Percentiles rank a stretch among this genome's conserved stretches.
Conservation (phyloP, 352 stramenopile genomes). For the Globisporangium ultimum region DNA sequence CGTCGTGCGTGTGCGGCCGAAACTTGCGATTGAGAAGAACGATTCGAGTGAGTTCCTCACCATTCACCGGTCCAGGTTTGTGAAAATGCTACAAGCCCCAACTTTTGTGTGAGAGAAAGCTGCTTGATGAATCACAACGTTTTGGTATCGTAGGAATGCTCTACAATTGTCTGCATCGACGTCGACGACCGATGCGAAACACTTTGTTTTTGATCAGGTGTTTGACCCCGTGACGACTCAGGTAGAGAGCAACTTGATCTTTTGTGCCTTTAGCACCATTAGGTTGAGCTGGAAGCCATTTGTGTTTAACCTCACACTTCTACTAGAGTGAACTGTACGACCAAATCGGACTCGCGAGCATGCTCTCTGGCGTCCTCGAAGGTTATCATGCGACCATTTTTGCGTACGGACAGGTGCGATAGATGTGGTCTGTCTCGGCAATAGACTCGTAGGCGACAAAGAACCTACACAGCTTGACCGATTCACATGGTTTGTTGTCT, state of each 20-base stretch:
- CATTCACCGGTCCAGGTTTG: constrained; percentile 21
- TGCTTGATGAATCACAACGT: no score
- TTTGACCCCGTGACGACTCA: constrained; percentile 34
- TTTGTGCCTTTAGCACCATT: no score
- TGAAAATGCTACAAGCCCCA: no score
- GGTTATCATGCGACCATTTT: constrained; percentile 54
- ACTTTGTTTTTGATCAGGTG: constrained; percentile 53
- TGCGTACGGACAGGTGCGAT: constrained; percentile 42
- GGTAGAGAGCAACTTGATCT: constrained; percentile 3
- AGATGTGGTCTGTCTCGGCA: background rate
- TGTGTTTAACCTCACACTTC: background rate
- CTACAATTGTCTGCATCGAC: constrained; percentile 22
- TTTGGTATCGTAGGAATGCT: constrained; percentile 15
- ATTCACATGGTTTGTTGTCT: background rate
- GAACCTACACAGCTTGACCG: background rate
- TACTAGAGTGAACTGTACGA: constrained; percentile 34
- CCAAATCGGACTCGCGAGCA: constrained; percentile 28
- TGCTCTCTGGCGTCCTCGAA: constrained; percentile 30
- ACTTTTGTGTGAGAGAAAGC: no score
- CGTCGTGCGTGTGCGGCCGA: constrained; percentile 43
- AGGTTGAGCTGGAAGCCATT: no score
- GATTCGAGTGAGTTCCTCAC: constrained; percentile 32
- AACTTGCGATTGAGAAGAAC: constrained; percentile 30
- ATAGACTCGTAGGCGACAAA: background rate
- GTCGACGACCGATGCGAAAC: constrained; percentile 16